Percentiles rank a stretch among this genome's conserved stretches.
These are phyloP conservation scores for Sodiomyces alkalinus DNA, from an alignment of 2,329 filamentous ascomycete genomes.

Conservation along the genomic window DNA sequence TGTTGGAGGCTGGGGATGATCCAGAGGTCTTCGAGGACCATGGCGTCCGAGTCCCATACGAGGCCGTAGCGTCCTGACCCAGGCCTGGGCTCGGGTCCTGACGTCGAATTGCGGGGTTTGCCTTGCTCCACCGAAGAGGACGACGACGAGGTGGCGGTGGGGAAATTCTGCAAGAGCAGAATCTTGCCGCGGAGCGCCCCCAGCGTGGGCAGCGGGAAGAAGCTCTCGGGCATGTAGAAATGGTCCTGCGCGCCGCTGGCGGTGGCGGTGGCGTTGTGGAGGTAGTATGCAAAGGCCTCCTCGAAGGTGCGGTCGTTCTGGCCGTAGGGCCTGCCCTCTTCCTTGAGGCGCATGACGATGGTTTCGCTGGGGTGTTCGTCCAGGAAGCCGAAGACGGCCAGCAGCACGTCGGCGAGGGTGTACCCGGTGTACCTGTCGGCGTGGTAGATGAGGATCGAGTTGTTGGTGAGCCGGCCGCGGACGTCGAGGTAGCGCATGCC, in stretches of 20 bases:
- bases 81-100: too few species aligned
- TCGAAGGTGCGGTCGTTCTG: conserved; percentile 25
- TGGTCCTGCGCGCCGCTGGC: conserved; percentile 18
- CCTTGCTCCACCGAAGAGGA: conserved; percentile 9
- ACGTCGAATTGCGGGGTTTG: too few species aligned
- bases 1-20: conserved; percentile 25
- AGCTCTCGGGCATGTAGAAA: conserved; percentile 12
- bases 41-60: conserved; percentile 26
- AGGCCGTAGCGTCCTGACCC: conserved; percentile 21
- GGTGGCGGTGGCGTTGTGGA: conserved; percentile 18
- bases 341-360: conserved; percentile 34
- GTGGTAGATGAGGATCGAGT: conserved; percentile 32
- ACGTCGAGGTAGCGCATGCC: conserved; percentile 36
- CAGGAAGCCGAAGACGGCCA: conserved; percentile 29
- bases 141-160: too few species aligned
- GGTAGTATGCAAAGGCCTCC: conserved; percentile 26
- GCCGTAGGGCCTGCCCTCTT: conserved; percentile 25
- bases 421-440: conserved; percentile 27
- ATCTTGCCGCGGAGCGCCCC: conserved; percentile 29
- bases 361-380: conserved; percentile 27
- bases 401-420: conserved; percentile 25
- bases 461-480: conserved; percentile 25
- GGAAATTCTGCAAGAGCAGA: conserved; percentile 32
- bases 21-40: conserved; percentile 32
- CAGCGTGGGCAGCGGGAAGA: conserved; percentile 23